Conservation (phyloP, 2,329 filamentous ascomycete genomes). For the Aureobasidium melanogenum region DNA sequence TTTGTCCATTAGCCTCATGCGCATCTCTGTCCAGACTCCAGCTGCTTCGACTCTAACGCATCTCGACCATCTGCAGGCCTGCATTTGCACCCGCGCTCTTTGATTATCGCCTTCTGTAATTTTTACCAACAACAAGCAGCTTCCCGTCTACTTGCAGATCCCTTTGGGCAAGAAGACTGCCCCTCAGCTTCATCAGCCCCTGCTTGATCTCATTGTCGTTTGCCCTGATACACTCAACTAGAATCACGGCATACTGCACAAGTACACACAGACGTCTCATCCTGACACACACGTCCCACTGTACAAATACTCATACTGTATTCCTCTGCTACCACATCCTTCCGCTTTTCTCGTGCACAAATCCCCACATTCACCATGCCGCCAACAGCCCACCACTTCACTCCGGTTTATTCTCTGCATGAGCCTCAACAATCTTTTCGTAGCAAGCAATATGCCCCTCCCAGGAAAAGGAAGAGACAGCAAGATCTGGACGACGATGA, state of each 20-base stretch:
- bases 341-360: background rate
- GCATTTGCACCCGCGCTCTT: background rate
- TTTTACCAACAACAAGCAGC: background rate
- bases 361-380: conserved; percentile 1
- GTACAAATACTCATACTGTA: background rate
- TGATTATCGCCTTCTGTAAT: too few relatives aligned
- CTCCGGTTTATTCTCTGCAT: conserved; percentile 11
- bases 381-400: conserved; percentile 10
- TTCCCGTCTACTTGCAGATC: background rate
- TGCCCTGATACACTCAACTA: background rate
- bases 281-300: background rate
- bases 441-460: conserved; percentile 12
- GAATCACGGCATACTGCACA: background rate
- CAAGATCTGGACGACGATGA: conserved; percentile 9
- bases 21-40: too few relatives aligned
- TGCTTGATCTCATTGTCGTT: background rate
- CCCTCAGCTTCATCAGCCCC: conserved; percentile 3
- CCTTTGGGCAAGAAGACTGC: too few relatives aligned
- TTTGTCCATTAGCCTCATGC: too few relatives aligned
- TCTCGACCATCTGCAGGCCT: background rate
- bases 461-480: conserved; percentile 17
- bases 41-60: too few relatives aligned
- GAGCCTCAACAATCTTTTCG: conserved; percentile 10
- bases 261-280: background rate
- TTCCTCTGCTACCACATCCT: background rate